Evolutionary conservation across 352 stramenopile species (phyloP).

Genomic region (Thalassiosira ordinaria): DNA sequence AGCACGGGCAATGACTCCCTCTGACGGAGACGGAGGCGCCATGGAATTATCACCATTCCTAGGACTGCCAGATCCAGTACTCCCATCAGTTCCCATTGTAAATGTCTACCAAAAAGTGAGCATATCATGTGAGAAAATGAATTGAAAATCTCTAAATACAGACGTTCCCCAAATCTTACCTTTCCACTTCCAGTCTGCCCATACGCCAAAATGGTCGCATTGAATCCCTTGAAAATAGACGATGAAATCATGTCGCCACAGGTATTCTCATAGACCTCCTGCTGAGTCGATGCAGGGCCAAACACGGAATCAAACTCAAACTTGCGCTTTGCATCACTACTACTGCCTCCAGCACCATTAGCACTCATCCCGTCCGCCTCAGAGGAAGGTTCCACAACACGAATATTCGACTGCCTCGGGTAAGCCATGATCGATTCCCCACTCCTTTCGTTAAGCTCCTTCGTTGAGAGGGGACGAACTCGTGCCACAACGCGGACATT

Average conservation of each 20-base stretch:
- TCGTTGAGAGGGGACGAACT: conserved; percentile 67
- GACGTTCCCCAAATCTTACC: too few relatives aligned
- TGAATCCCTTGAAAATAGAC: conserved; percentile 61
- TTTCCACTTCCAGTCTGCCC: conserved; percentile 88
- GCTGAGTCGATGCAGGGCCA: background rate
- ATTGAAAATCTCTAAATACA: too few relatives aligned
- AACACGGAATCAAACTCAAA: conserved; percentile 8
- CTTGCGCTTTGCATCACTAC: background rate
- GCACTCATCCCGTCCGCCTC: too few relatives aligned
- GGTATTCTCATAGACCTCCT: conserved; percentile 57
- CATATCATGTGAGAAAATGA: too few relatives aligned
- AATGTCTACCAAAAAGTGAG: too few relatives aligned
- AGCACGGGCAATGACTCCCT: conserved; percentile 68
- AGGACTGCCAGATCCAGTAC: background rate
- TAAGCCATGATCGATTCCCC: conserved; percentile 27
- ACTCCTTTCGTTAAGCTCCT: conserved; percentile 49
- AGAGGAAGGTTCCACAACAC: too few relatives aligned
- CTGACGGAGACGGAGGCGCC: conserved; percentile 7
- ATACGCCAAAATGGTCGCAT: conserved; percentile 73
- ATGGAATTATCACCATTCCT: background rate
- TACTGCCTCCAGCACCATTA: too few relatives aligned
- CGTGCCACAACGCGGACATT: conserved; percentile 74
- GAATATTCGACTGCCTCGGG: background rate
- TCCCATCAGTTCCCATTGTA: conserved; percentile 16
- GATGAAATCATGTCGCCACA: conserved; percentile 40